Base-by-base conservation (phyloP, 352 stramenopile species). In the Lagenidium sp. region DNA sequence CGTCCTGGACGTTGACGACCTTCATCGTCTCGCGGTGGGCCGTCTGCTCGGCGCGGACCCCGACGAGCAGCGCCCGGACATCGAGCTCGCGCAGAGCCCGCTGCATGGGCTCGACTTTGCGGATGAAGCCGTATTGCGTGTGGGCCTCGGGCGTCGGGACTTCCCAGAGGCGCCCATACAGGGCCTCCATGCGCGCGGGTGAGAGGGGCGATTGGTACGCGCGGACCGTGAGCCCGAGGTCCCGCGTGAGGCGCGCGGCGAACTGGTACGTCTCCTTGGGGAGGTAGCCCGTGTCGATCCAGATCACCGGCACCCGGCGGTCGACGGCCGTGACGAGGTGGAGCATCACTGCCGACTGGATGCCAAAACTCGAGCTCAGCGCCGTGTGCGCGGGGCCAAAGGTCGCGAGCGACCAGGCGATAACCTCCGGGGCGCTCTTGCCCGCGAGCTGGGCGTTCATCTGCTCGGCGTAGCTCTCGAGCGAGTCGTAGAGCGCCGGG, bases 101-200 rank as follows among this genome's bases (percentile, higher is more conserved):
- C 43, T 92, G 68, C 75, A 94, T 89, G 36, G 82, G 82, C 61
- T 94, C 80, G 16, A 94, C 82, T 39, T 94, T 94, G 53, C 75
- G 71, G 38, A 94, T 69, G 43, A 61, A 82, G 4, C 75, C 82
- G 41, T 94, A 93, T 42, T 87, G 65, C 35, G 68, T 65, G 51
- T 94, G 80, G 29, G 76, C 74, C 36, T 91, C 71, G 7, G 60
- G 50, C 1, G 80, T 80, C 30, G 82, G 70, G 23, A 76, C 44
- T 47, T 91, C 72, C 57, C 78, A 87, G 13, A 93, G 60, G 49
- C 85, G 85, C n/a, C 82, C 82, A 47, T 90, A 89, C 24, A 94
- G 51, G 35, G 80, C 82, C 44, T 94, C 77, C 78, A 94, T 92
- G 19, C 74, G 70, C 18, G 82, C 81, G 0, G 82, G 68, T 19